Conservation (phyloP, 768 basidiomycete species). For the Collybiopsis confluens region DNA sequence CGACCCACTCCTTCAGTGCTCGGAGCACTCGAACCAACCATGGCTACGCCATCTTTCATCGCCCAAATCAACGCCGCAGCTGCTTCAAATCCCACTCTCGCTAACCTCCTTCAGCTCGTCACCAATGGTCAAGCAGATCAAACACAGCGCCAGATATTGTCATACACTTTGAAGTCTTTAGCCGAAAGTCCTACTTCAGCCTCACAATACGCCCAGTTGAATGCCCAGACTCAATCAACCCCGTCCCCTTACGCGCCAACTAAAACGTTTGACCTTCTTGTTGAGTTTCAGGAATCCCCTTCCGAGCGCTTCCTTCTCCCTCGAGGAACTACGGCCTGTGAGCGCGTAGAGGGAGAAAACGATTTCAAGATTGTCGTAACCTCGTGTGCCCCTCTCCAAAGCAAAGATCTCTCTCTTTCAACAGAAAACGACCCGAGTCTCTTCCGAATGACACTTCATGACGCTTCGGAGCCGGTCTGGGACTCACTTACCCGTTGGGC, state of each 20-base stretch:
- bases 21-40: constrained; percentile 38
- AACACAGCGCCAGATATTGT: constrained; percentile 65
- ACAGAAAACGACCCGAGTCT: constrained; percentile 18
- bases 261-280: constrained; percentile 66
- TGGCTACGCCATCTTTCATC: constrained; percentile 50
- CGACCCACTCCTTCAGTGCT: constrained; percentile 42
- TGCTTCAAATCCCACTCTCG: constrained; percentile 60
- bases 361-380: constrained; percentile 35
- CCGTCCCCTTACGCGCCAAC: constrained; percentile 22
- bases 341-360: constrained; percentile 28
- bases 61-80: constrained; percentile 65
- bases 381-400: constrained; percentile 41
- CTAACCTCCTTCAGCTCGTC: constrained; percentile 61
- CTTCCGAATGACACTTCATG: constrained; percentile 44
- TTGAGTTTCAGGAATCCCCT: constrained; percentile 64
- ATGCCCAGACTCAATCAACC: constrained; percentile 7
- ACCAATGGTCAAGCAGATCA: constrained; percentile 56
- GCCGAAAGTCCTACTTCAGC: constrained; percentile 25
- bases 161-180: constrained; percentile 68
- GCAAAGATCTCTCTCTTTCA: not conserved
- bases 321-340: constrained; percentile 49
- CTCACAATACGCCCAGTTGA: not conserved
- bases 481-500: constrained; percentile 60
- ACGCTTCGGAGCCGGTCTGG: constrained; percentile 46
- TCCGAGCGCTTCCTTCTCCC: constrained; percentile 69